Conservation (phyloP, 2,329 filamentous ascomycete species). For the Ceratocystis colombiana region DNA sequence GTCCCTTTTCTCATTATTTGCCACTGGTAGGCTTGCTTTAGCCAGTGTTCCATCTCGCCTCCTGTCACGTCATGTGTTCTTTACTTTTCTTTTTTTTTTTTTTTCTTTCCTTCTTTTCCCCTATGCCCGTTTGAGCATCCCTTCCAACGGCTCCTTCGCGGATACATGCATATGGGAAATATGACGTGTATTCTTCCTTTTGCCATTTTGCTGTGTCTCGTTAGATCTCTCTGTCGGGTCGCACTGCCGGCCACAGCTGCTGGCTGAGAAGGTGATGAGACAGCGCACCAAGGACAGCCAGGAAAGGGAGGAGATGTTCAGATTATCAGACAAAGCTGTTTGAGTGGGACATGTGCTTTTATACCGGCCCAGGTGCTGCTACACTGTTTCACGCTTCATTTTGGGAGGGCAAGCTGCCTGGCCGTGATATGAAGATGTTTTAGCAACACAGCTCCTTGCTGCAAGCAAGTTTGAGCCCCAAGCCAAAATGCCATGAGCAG, state of each 20-base stretch:
- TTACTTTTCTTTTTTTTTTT: neutral
- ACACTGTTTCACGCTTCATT: neutral
- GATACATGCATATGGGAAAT: conserved; percentile 2
- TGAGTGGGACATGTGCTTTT: neutral
- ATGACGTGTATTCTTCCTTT: conserved; percentile 7
- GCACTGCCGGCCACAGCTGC: neutral
- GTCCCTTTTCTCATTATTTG: neutral
- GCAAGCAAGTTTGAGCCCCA: neutral
- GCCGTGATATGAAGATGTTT: neutral
- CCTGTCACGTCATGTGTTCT: neutral
- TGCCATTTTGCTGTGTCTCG: neutral
- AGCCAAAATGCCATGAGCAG: neutral
- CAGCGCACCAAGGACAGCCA: neutral
- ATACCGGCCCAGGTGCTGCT: neutral
- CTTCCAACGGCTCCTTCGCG: neutral
- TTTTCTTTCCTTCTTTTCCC: neutral
- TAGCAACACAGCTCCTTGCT: conserved; percentile 1
- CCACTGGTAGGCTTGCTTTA: neutral
- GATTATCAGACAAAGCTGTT: conserved; percentile 3
- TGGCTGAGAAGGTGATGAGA: neutral
- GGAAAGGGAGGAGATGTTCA: neutral
- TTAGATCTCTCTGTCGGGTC: neutral
- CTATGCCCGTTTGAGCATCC: neutral
- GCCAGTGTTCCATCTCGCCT: neutral
- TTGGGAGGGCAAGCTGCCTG: neutral